Evolutionary conservation across 768 basidiomycete species (phyloP).

Genomic region (Suillus hirtellus): DNA sequence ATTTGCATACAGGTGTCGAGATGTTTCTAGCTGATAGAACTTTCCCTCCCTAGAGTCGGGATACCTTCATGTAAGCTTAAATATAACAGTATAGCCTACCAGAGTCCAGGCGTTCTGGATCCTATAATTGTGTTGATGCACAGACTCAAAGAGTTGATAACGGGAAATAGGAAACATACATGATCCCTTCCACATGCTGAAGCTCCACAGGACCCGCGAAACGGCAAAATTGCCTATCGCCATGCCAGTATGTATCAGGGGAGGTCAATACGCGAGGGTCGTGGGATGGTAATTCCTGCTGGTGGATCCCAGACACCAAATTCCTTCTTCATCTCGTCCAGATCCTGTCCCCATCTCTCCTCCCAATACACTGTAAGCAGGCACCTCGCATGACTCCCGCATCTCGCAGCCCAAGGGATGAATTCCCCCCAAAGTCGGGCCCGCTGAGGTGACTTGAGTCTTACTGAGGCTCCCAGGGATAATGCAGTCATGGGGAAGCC

Average conservation of each 20-base stretch:
- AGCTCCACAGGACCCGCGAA: neutral
- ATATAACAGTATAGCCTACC: too few species aligned
- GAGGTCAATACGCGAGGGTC: neutral
- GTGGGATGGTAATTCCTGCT: conserved; percentile 21
- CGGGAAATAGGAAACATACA: too few species aligned
- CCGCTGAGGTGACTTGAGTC: conserved; percentile 42
- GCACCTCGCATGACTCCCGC: conserved; percentile 71
- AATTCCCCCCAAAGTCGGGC: conserved; percentile 72
- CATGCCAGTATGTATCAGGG: neutral
- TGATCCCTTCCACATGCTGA: neutral
- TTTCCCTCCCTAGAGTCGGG: too few species aligned
- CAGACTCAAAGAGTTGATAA: too few species aligned
- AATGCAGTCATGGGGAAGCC: conserved; percentile 86
- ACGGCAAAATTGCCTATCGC: neutral
- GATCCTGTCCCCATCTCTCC: conserved; percentile 82
- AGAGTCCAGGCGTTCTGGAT: too few species aligned
- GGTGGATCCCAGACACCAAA: conserved; percentile 87
- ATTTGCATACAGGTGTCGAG: too few species aligned
- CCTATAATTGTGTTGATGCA: too few species aligned
- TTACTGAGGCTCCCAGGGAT: conserved; percentile 55
- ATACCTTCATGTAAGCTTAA: too few species aligned
- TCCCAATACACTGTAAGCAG: conserved; percentile 96
- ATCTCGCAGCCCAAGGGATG: conserved; percentile 89
- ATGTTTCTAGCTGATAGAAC: too few species aligned
- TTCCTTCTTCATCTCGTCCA: conserved; percentile 82